Evolutionary conservation across 208 protist genomes (phyloP).

Genomic region (Leishmania mexicana): DNA sequence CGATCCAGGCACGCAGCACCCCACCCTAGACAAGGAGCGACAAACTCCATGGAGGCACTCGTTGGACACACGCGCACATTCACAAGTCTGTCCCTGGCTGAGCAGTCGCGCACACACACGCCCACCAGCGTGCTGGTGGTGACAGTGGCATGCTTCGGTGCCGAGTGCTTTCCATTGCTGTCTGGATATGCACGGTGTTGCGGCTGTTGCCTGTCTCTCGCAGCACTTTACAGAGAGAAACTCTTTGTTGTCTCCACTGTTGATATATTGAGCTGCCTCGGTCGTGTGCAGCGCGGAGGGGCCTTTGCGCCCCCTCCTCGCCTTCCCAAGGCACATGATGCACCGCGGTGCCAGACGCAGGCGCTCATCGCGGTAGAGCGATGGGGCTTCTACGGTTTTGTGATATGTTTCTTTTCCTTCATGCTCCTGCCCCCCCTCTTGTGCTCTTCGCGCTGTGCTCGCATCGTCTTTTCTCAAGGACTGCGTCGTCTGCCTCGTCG

Average conservation of each 20-base stretch:
- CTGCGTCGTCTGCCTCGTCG: neutral
- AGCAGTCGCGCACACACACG: neutral
- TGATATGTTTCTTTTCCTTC: neutral
- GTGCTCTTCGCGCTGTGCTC: neutral
- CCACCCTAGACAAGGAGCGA: neutral
- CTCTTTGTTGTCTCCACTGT: neutral
- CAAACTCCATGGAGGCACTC: neutral
- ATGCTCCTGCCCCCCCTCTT: neutral
- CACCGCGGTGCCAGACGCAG: neutral
- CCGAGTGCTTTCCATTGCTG: neutral
- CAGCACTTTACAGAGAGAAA: neutral
- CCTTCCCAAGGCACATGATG: neutral
- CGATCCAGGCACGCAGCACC: neutral
- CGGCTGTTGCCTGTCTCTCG: neutral
- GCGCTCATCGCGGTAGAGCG: neutral
- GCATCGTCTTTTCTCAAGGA: neutral
- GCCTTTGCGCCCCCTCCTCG: neutral
- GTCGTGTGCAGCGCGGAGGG: neutral
- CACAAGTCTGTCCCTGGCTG: neutral
- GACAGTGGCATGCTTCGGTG: neutral
- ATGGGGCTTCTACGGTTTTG: neutral
- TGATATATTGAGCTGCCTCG: neutral
- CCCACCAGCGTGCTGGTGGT: neutral
- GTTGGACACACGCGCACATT: neutral
- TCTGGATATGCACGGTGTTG: neutral